These are phyloP conservation scores for Aureobasidium sp. DNA, from an alignment of 2,329 filamentous ascomycete genomes.

Conservation along the genomic window DNA sequence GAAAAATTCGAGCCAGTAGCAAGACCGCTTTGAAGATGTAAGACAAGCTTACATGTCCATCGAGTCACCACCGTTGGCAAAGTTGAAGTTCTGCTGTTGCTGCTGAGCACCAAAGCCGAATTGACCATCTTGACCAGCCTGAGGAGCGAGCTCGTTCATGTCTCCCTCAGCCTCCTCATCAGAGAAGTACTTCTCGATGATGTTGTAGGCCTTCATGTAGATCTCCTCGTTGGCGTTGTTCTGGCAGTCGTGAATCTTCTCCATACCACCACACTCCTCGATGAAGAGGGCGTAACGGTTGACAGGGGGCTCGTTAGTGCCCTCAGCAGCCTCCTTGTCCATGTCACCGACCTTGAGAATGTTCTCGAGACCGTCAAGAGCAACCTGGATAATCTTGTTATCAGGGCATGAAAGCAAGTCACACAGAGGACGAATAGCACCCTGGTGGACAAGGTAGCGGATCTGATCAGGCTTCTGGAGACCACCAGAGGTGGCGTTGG, in stretches of 20 bases:
- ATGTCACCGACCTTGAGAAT: slow-evolving; percentile 99
- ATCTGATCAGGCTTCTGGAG: slow-evolving; percentile 99
- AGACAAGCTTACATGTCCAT: slow-evolving; percentile 54
- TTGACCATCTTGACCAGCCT: slow-evolving; percentile 63
- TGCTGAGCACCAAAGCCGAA: slow-evolving; percentile 71
- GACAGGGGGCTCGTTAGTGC: slow-evolving; percentile 64
- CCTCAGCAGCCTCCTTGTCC: slow-evolving; percentile 84
- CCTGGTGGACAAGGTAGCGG: slow-evolving; percentile 83
- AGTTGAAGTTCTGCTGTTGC: slow-evolving; percentile 85
- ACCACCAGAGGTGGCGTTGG: slow-evolving; percentile 93
- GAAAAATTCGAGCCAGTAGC: background rate
- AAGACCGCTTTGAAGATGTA: background rate
- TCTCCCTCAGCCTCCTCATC: slow-evolving; percentile 86
- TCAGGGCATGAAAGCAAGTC: slow-evolving; percentile 93
- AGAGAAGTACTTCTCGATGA: slow-evolving; percentile 99
- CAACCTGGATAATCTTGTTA: slow-evolving; percentile 99
- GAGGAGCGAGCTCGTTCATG: slow-evolving; percentile 72
- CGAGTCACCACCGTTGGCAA: slow-evolving; percentile 68
- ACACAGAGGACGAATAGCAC: slow-evolving; percentile 95
- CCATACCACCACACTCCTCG: slow-evolving; percentile 97
- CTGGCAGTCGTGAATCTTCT: slow-evolving; percentile 99
- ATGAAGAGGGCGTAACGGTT: slow-evolving; percentile 98
- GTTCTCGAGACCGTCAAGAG: slow-evolving; percentile 95
- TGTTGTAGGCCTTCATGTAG: slow-evolving; percentile 99
- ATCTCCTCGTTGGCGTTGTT: slow-evolving; percentile 99